phyloP scores from a whole-genome alignment of 352 stramenopile genomes.

The Elongisporangium prolatum region DNA sequence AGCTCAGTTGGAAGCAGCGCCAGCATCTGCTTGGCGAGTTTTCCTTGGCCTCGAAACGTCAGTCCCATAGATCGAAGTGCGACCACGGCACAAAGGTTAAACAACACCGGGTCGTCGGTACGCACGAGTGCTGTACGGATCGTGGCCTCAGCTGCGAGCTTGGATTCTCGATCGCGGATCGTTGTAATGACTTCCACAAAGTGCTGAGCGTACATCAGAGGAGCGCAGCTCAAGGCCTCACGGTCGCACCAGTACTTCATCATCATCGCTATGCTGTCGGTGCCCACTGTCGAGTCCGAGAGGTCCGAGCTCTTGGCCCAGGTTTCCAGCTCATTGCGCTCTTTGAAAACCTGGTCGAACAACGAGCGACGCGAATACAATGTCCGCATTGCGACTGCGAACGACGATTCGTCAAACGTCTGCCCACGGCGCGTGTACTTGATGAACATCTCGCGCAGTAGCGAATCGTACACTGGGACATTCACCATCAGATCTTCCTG shows the following conservation, averaged over 20 bases:
- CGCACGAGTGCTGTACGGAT: conserved; percentile 42
- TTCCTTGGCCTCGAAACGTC: conserved; percentile 55
- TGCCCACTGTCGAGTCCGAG: not conserved
- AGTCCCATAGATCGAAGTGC: conserved; percentile 53
- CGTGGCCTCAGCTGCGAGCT: conserved; percentile 36
- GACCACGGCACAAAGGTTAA: conserved; percentile 46
- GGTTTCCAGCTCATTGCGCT: conserved; percentile 27
- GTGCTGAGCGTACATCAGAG: conserved; percentile 72
- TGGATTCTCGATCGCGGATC: conserved; percentile 63
- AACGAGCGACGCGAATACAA: conserved; percentile 52
- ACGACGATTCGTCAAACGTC: conserved; percentile 54
- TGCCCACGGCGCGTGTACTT: conserved; percentile 64
- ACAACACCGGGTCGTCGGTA: conserved; percentile 50
- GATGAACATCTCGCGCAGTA: conserved; percentile 73
- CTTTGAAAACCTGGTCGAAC: conserved; percentile 49
- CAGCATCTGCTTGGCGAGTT: conserved; percentile 72
- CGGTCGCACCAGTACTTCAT: conserved; percentile 55
- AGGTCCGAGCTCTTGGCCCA: conserved; percentile 2
- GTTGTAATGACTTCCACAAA: conserved; percentile 62
- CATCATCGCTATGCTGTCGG: conserved; percentile 14
- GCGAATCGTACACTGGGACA: conserved; percentile 63
- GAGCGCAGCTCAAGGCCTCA: conserved; percentile 31
- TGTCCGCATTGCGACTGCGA: conserved; percentile 48
- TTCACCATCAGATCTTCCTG: conserved; percentile 29
- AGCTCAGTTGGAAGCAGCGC: conserved; percentile 31